Percentiles rank a stretch among this genome's conserved stretches.
Evolutionary conservation across 306 rosid genomes (phyloP).

Genomic region (Prunus persica): DNA sequence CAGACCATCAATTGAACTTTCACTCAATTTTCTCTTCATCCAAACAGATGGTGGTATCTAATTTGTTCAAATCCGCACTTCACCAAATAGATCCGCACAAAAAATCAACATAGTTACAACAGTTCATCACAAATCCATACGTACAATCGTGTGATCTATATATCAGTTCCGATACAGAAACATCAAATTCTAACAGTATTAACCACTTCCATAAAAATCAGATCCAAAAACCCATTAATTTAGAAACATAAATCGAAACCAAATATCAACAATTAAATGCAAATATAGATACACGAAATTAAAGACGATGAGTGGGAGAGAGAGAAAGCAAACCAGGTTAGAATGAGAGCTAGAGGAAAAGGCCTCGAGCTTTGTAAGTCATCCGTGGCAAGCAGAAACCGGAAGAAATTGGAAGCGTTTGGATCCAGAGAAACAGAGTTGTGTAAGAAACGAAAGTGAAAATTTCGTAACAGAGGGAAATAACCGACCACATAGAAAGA

Average conservation of each 20-base stretch:
- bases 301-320: background rate
- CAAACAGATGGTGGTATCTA: background rate
- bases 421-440: slow-evolving; percentile 27
- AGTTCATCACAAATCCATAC: slow-evolving; percentile 10
- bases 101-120: background rate
- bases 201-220: slow-evolving; percentile 8
- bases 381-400: background rate
- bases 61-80: background rate
- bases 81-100: slow-evolving; percentile 6
- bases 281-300: background rate
- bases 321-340: slow-evolving; percentile 16
- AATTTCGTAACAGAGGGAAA: background rate
- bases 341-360: slow-evolving; percentile 20
- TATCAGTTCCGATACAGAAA: background rate
- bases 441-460: slow-evolving; percentile 23
- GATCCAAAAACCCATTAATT: slow-evolving; percentile 25
- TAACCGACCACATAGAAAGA: slow-evolving; percentile 8
- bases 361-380: slow-evolving; percentile 9
- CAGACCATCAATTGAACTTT: background rate
- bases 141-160: slow-evolving; percentile 10
- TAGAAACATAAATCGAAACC: slow-evolving; percentile 1
- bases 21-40: background rate
- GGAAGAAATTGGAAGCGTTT: slow-evolving; percentile 7
- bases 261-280: background rate
- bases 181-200: background rate